Base-by-base conservation (phyloP, 225 moss, liverwort and hornwort genomes). In the Straminergon stramineum region DNA sequence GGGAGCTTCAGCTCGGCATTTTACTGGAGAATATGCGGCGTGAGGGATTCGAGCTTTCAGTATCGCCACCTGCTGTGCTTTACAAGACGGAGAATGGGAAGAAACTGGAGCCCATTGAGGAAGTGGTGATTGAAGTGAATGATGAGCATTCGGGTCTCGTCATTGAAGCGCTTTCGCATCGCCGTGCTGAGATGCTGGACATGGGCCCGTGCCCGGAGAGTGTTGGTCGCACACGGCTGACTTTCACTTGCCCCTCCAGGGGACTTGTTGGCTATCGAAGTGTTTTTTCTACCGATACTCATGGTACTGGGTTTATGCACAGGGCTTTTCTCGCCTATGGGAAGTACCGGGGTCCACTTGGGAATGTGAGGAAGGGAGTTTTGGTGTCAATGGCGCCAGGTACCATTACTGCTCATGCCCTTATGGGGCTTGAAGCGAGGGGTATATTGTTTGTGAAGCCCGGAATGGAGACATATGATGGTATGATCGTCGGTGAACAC, bases 221-320 rank as follows among this genome's bases (percentile, higher is more conserved):
- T 60, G 91, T 96, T n/a, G 99, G 99, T 70, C 93, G 99, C 90
- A 99, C 97, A 52, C 93, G 96, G 28, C 92, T 99, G 63, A 93
- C 95, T 19, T 96, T 99, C 73, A 96, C 96, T 23, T 97, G 97
- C 77, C 97, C 99, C 41, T 99, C 99, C 37, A 97, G 99, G 83
- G 99, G 99, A 11, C 94, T 99, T 64, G 99, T 99, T n/a, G 99
- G 99, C 67, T 99, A 99, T 53, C 93, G 99, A 37, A 95, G 97
- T 89, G 97, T 96, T 17, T 99, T 99, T 75, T 97, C 97, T 31
- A 99, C 99, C 32, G 99, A 99, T 45, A 93, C 96, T 12, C 99
- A 99, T 89, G 99, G 99, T 51, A 97, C 99, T 62, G 99, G 99
- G 73, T 99, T 99, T 75, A 94, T 99, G 97, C 99, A 99, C 90